Evolutionary conservation across 2,329 filamentous ascomycete genomes (phyloP), one percentile per base, ranked within the genome.

Genomic region (Neonectria neomacrospora): DNA sequence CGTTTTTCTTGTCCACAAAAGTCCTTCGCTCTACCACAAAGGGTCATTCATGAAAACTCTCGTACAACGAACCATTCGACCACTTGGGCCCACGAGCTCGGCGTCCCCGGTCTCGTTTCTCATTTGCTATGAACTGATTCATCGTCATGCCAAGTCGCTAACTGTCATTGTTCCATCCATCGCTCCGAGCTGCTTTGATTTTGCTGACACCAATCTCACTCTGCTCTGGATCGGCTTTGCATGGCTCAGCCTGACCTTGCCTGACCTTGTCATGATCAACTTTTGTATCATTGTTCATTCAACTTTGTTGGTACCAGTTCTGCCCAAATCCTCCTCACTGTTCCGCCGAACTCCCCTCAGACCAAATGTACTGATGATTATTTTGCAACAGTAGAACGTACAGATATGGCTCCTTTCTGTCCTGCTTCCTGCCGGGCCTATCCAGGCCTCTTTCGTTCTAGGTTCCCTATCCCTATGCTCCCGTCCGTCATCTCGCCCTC

Each of bases 331-430:
- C 26, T 47, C 42, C 44, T 54, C 59, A 51, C 63, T 52, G 48
- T 58, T 58, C 57, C 63, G 45, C 45, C 50, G 48, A 26, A 67
- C 48, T 55, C 58, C 56, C 20, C 41, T 56, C 60, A 52, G 57
- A 71, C 65, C 56, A 70, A 63, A 70, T 53, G 54, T 64, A 63
- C 70, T 68, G 59, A 66, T 67, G 30, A 63, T 70, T 67, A 68
- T 66, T 57, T 63, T 54, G 59, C 54, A 58, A 70, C 68, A 71
- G 67, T 71, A 71, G 66, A 72, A 67, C 58, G 63, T 71, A 73
- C 71, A 73, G 59, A 68, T 59, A 67, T 69, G 63, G 60, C 67
- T 55, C 62, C 63, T 65, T 58, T 55, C 63, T 51, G 54, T 54
- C 68, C 37, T 53, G 54, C 62, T 50, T 63, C 58, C 48, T 48